Conservation (phyloP, 2,329 filamentous ascomycete species). For the Diaporthe citri region DNA sequence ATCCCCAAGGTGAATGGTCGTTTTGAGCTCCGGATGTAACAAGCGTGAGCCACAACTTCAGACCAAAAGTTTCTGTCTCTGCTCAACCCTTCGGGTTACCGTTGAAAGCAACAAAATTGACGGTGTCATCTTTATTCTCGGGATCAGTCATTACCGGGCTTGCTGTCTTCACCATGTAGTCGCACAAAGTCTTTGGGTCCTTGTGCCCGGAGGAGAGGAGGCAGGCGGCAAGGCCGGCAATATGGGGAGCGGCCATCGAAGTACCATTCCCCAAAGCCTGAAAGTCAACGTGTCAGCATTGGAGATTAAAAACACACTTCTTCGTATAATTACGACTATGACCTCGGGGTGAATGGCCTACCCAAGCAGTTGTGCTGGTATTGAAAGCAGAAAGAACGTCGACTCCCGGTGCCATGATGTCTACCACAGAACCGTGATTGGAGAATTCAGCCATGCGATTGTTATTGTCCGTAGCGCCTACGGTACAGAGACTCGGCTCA, state of each 20-base stretch:
- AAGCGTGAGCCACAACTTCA: background rate
- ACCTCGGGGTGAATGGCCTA: background rate
- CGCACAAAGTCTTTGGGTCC: background rate
- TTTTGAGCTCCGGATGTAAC: background rate
- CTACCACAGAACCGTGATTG: background rate
- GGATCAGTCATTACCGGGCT: background rate
- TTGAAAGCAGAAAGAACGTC: background rate
- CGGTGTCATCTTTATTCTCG: background rate
- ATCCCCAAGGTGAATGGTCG: background rate
- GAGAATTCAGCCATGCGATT: background rate
- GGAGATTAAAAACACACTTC: no score
- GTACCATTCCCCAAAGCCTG: accelerated
- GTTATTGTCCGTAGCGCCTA: background rate
- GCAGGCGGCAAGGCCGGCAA: background rate
- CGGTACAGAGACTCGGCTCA: background rate
- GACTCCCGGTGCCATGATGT: background rate
- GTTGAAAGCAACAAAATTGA: background rate
- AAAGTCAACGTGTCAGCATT: background rate
- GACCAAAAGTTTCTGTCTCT: background rate
- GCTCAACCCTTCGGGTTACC: background rate
- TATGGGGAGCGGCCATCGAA: background rate
- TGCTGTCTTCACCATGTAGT: background rate
- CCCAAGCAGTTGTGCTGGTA: background rate
- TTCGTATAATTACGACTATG: no score
- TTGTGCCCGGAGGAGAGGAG: background rate